Percentiles rank a stretch among this genome's conserved stretches.
phyloP scores from a whole-genome alignment of 2,329 filamentous ascomycete species.

The Diaporthe aspalathi region DNA sequence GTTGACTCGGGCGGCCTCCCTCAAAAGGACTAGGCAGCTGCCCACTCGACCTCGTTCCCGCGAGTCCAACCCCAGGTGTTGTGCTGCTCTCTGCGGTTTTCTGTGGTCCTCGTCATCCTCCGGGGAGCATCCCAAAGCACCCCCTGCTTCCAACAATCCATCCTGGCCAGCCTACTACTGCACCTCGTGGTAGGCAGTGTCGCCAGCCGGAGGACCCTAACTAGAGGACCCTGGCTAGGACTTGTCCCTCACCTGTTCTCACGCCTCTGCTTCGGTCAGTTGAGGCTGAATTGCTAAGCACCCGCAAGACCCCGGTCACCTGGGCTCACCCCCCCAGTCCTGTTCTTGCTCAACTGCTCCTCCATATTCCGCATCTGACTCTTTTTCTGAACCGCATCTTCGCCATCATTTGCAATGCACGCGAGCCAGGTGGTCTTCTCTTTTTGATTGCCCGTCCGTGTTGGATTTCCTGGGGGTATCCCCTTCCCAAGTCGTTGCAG shows the following conservation, averaged over 20 bases:
- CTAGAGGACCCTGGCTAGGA: no score
- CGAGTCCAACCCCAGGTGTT: background rate
- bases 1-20: slow-evolving; percentile 24
- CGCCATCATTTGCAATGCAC: slow-evolving; percentile 30
- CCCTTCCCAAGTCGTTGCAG: background rate
- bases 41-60: background rate
- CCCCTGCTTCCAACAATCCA: slow-evolving; percentile 17
- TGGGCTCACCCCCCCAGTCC: slow-evolving; percentile 32
- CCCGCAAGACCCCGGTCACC: slow-evolving; percentile 38
- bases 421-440: slow-evolving; percentile 34
- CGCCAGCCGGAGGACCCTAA: slow-evolving; percentile 20
- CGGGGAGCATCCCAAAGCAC: background rate
- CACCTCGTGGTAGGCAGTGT: slow-evolving; percentile 14
- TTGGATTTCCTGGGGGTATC: slow-evolving; percentile 35
- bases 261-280: slow-evolving; percentile 28
- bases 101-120: slow-evolving; percentile 8
- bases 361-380: slow-evolving; percentile 39
- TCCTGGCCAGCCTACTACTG: slow-evolving; percentile 19
- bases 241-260: slow-evolving; percentile 5
- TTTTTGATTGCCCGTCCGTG: slow-evolving; percentile 37
- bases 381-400: slow-evolving; percentile 37
- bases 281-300: slow-evolving; percentile 41
- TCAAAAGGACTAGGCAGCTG: slow-evolving; percentile 25
- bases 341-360: slow-evolving; percentile 28
- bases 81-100: background rate